These are phyloP conservation scores for Pythium volutum DNA, from an alignment of 352 stramenopile genomes.

Conservation along the genomic window DNA sequence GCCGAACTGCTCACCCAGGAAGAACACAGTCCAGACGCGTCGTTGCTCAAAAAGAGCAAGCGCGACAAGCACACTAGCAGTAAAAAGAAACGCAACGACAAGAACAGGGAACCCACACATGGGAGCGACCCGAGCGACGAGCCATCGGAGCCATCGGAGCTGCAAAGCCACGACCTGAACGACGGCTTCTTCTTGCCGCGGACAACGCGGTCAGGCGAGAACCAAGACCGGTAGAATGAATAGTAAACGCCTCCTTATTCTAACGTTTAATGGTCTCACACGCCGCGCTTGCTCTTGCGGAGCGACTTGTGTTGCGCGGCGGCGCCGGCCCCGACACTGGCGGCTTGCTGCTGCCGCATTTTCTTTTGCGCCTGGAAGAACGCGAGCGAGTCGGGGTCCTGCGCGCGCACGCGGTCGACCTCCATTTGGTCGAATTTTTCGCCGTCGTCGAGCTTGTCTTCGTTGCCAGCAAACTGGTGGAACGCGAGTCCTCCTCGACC, in stretches of 20 bases:
- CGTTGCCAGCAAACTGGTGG: constrained; percentile 27
- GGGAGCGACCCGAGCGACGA: constrained; percentile 18
- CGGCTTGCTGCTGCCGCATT: constrained; percentile 52
- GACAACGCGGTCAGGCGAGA: constrained; percentile 15
- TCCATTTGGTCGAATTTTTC: constrained; percentile 93
- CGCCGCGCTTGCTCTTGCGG: constrained; percentile 32
- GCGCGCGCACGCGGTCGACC: constrained; percentile 74
- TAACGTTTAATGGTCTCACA: constrained; percentile 22
- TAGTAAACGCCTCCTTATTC: too few species aligned
- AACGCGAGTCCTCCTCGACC: constrained; percentile 13
- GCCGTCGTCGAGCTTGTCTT: constrained; percentile 88
- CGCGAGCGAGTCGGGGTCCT: constrained; percentile 88
- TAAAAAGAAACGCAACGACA: constrained; percentile 58
- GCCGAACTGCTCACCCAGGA: background rate
- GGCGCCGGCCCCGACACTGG: background rate
- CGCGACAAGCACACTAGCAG: constrained; percentile 38
- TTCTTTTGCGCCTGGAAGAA: constrained; percentile 92
- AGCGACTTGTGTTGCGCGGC: constrained; percentile 25
- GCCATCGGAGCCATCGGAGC: background rate
- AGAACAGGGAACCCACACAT: constrained; percentile 40
- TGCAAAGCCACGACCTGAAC: constrained; percentile 10
- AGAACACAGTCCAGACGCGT: constrained; percentile 19
- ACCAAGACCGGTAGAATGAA: constrained; percentile 14
- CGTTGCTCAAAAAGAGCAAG: constrained; percentile 38
- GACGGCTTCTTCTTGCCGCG: constrained; percentile 21